Evolutionary conservation across 306 rosid genomes (phyloP).

Genomic region (Ceratonia siliqua): DNA sequence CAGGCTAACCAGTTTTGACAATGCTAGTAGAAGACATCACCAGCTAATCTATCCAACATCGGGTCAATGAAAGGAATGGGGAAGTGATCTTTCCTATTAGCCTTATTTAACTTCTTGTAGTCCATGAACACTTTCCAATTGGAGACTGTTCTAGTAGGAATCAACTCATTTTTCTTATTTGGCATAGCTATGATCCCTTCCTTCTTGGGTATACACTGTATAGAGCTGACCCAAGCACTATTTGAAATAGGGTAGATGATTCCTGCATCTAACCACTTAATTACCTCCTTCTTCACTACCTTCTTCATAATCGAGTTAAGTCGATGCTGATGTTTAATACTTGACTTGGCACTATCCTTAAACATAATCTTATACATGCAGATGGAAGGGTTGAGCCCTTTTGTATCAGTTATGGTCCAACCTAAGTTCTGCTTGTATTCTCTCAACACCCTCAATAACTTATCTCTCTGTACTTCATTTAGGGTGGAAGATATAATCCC

Average conservation of each 20-base stretch:
- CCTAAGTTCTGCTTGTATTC: not conserved
- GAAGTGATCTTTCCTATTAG: not conserved
- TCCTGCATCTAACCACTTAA: too few relatives aligned
- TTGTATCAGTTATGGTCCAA: not conserved
- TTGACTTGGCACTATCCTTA: too few relatives aligned
- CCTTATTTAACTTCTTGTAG: not conserved
- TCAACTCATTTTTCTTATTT: not conserved
- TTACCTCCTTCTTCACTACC: too few relatives aligned
- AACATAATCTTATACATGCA: not conserved
- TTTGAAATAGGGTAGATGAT: not conserved
- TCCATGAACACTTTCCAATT: not conserved
- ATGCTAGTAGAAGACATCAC: too few relatives aligned
- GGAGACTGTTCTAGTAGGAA: not conserved
- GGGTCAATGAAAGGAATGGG: too few relatives aligned
- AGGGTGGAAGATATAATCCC: not conserved
- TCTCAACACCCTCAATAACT: not conserved
- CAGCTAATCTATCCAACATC: not conserved
- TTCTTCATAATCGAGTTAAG: not conserved
- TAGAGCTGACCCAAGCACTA: not conserved
- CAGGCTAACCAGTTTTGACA: too few relatives aligned
- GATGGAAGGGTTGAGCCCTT: not conserved
- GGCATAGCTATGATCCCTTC: not conserved
- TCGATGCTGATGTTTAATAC: not conserved
- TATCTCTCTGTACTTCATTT: not conserved
- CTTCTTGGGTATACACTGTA: not conserved